Conservation (phyloP, 1,139 yeast species). For the Groenewaldozyma auringiensis region DNA sequence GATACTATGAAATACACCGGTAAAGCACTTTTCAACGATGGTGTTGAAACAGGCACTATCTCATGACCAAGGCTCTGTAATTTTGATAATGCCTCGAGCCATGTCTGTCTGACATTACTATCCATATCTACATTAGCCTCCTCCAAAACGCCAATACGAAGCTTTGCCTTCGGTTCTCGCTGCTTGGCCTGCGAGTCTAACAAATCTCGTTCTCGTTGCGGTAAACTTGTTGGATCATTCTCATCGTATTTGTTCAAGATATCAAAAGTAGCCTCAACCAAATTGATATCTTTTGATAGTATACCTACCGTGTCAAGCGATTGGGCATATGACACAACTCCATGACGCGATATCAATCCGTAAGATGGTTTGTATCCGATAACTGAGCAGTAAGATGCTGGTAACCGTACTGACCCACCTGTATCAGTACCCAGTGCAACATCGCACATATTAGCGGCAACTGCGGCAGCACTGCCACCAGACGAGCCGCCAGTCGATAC, state of each 20-base stretch:
- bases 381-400: conserved; percentile 80
- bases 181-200: conserved; percentile 14
- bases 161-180: conserved; percentile 9
- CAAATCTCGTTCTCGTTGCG: conserved; percentile 24
- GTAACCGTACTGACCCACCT: conserved; percentile 91
- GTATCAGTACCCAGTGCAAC: conserved; percentile 87
- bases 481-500: conserved; percentile 81
- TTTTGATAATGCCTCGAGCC: conserved; percentile 39
- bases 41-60: conserved; percentile 57
- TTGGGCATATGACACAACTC: conserved; percentile 89
- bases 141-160: conserved; percentile 61
- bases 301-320: conserved; percentile 93
- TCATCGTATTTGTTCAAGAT: conserved; percentile 54
- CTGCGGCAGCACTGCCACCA: conserved; percentile 94
- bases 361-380: conserved; percentile 89
- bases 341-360: conserved; percentile 87
- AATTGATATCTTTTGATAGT: conserved; percentile 43
- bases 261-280: conserved; percentile 43
- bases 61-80: conserved; percentile 46
- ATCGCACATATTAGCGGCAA: conserved; percentile 60
- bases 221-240: conserved; percentile 74
- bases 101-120: conserved; percentile 37
- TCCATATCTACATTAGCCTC: conserved; percentile 59
- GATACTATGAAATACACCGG: conserved; percentile 83
- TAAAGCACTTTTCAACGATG: conserved; percentile 57